Conservation (phyloP, 2,329 filamentous ascomycete genomes). For the Pestalotiopsis sp. region DNA sequence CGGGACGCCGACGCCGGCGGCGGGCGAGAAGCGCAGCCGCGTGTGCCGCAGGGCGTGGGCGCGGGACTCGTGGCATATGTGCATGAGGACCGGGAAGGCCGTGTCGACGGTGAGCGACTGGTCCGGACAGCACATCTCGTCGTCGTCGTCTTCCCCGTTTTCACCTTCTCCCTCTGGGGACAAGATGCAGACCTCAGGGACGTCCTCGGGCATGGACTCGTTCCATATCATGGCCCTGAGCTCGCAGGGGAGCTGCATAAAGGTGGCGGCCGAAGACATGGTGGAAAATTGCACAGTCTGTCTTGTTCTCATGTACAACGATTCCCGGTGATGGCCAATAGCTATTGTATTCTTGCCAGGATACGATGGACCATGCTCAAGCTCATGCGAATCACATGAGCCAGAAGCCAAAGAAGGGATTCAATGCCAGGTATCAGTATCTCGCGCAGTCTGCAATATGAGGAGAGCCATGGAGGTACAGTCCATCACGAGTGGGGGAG, state of each 20-base stretch:
- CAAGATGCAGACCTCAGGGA: conserved; percentile 1
- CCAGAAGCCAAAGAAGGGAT: too few species aligned
- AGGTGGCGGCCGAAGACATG: background rate
- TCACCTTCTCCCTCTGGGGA: background rate
- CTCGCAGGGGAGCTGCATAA: conserved; percentile 3
- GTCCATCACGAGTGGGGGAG: background rate
- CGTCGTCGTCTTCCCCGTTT: background rate
- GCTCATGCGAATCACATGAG: too few species aligned
- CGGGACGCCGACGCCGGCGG: background rate
- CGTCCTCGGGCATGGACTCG: background rate
- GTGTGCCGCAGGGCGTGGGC: background rate
- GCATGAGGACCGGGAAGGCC: conserved; percentile 9
- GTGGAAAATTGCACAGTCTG: background rate
- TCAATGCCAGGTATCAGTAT: background rate
- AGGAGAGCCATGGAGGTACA: background rate
- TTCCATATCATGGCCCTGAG: conserved; percentile 5
- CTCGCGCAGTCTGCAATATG: background rate
- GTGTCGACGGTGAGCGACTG: background rate
- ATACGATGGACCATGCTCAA: too few species aligned
- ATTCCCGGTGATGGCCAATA: too few species aligned
- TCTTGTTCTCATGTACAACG: background rate
- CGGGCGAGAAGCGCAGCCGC: background rate
- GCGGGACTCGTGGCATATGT: conserved; percentile 6
- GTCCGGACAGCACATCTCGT: background rate
- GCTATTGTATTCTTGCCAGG: too few species aligned